Conservation (phyloP, 345 rosid species). For the Kandelia obovata region DNA sequence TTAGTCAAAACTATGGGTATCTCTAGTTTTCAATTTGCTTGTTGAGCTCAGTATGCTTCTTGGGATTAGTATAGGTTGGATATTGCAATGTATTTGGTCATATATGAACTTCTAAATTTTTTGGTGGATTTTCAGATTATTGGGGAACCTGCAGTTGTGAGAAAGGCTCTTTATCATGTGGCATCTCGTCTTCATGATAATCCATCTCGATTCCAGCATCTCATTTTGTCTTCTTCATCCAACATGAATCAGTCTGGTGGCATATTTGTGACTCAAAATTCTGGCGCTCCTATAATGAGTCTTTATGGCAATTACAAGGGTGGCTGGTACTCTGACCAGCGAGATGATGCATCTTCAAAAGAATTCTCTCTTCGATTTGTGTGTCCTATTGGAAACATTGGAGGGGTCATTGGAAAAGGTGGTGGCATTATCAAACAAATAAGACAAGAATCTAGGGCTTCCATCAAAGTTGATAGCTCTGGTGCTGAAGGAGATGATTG, state of each 20-base stretch:
- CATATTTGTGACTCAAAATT: constrained; percentile 21
- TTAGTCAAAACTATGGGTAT: neutral
- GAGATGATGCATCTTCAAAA: constrained; percentile 28
- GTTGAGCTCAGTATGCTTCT: neutral
- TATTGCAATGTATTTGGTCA: neutral
- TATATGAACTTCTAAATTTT: neutral
- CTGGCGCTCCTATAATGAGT: constrained; percentile 24
- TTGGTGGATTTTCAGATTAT: constrained; percentile 18
- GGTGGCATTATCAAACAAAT: constrained; percentile 31
- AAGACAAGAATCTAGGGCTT: constrained; percentile 35
- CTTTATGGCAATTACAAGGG: constrained; percentile 28
- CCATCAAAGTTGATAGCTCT: constrained; percentile 36
- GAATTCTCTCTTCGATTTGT: constrained; percentile 32
- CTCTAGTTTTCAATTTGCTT: neutral
- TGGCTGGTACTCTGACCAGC: constrained; percentile 28
- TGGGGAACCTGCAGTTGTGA: constrained; percentile 29
- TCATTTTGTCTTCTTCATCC: constrained; percentile 27
- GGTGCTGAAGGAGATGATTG: constrained; percentile 37
- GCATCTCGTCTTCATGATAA: constrained; percentile 32
- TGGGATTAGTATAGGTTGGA: neutral
- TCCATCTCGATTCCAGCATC: constrained; percentile 34
- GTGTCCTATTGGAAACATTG: constrained; percentile 31
- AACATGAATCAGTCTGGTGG: constrained; percentile 25
- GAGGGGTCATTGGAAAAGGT: constrained; percentile 34
- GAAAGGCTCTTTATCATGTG: constrained; percentile 31